Percentiles rank a stretch among this genome's conserved stretches.
Conservation (phyloP, 345 rosid genomes). For the Orychophragmus violaceus region DNA sequence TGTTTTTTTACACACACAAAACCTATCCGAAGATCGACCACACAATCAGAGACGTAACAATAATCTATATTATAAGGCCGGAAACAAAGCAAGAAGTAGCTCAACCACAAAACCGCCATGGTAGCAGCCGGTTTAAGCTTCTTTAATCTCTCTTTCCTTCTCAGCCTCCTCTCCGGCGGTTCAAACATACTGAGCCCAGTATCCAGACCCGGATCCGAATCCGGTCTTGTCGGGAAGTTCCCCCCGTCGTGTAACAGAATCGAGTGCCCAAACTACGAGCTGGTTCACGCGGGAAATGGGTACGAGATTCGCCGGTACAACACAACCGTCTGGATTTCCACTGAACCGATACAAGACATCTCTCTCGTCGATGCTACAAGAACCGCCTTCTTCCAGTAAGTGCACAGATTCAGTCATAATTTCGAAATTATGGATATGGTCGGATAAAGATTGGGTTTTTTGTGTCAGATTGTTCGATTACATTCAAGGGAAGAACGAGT, state of each 20-base stretch:
- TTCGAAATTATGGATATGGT: too few species aligned
- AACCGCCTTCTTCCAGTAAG: constrained; percentile 65
- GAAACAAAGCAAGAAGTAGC: background rate
- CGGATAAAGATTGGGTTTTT: too few species aligned
- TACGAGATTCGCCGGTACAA: constrained; percentile 70
- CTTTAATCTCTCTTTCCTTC: constrained; percentile 38
- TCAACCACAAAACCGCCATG: constrained; percentile 20
- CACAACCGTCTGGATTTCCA: constrained; percentile 55
- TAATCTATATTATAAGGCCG: background rate
- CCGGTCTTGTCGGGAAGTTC: constrained; percentile 8
- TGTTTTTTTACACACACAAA: constrained; percentile 10
- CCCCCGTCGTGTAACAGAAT: constrained; percentile 73
- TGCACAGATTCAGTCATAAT: background rate
- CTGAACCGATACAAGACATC: constrained; percentile 63
- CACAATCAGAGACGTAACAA: constrained; percentile 6
- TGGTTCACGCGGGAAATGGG: constrained; percentile 46
- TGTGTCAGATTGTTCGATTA: constrained; percentile 72
- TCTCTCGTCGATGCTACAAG: constrained; percentile 69
- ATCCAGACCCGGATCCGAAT: too few species aligned
- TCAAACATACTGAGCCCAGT: constrained; percentile 9
- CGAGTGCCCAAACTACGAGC: constrained; percentile 66
- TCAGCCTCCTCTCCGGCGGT: constrained; percentile 46
- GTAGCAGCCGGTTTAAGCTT: constrained; percentile 25
- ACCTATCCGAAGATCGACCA: constrained; percentile 30
- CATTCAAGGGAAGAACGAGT: constrained; percentile 76